Base-by-base conservation (phyloP, 2,329 filamentous ascomycete species). In the Fusarium oxysporum region DNA sequence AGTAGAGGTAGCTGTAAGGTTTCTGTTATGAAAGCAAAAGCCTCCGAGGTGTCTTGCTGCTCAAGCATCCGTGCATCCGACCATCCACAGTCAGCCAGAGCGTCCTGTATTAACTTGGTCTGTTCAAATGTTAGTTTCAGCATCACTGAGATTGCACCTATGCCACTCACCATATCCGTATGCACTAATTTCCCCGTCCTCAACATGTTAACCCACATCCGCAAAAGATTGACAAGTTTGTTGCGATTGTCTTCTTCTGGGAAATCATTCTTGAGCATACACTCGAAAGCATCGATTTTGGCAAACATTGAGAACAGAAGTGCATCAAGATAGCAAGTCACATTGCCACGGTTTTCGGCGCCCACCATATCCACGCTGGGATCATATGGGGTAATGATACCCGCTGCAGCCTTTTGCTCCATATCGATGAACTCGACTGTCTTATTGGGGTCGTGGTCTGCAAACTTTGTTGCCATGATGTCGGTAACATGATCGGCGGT, bases 271-370 rank as follows among this genome's bases (percentile, higher is more conserved):
- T 93, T 95, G 38, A 98, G 86, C 87, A 98, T 97, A 54, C 93
- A 94, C 81, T 98, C 96, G 80, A 97, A 99, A 72, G 93, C 95
- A 74, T 94, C 92, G 41, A 98, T 87, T 68, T 93, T 92, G 23
- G 93, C 93, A 80, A 98, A 98, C 94, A 99, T 98, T 80, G 96
- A 93, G 80, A 98, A 98, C 3, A 99, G 87, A 28, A 98, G 84
- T 1, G 96, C 89, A 80, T 98, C 96, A 21, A 98, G 86, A 80
- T 97, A 98, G 84, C 96, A 99, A n/a, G 96, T 98, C 40, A 97
- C 94, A 53, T 89, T 90, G 48, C 92, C 88, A 53, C 95, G 88
- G 79, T 99, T 99, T 76, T 94, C 92, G 17, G 96, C 96, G 11
- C 96, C 96, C 8, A 94, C 84, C 85, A 98, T 91, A 63, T 88